A percentile compares a stretch with the other conserved stretches of the same genome.
These are phyloP conservation scores for Calonectria pseudoturangicola DNA, from an alignment of 2,329 filamentous ascomycete species.

Conservation along the genomic window DNA sequence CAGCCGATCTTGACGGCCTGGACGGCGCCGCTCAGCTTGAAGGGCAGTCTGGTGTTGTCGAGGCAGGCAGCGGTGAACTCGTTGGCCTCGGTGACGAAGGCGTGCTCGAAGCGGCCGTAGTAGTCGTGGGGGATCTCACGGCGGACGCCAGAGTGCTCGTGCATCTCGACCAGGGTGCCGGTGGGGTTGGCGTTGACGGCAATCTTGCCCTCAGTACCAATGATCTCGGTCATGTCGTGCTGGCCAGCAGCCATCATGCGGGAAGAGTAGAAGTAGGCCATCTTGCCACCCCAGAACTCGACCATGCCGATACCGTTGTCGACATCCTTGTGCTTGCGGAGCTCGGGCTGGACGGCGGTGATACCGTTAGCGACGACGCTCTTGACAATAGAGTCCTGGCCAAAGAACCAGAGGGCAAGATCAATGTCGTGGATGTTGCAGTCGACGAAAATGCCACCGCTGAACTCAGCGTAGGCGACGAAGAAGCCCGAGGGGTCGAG, in stretches of 20 bases:
- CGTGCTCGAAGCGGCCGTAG: conserved; percentile 77
- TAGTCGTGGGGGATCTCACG: conserved; percentile 77
- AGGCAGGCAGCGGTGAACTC: conserved; percentile 78
- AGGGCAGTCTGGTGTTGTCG: conserved; percentile 73
- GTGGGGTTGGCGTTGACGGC: conserved; percentile 76
- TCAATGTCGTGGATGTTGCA: conserved; percentile 81
- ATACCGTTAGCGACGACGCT: conserved; percentile 57
- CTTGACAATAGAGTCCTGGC: conserved; percentile 57
- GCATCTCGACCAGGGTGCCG: conserved; percentile 72
- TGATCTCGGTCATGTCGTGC: conserved; percentile 80
- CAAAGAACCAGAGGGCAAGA: conserved; percentile 59
- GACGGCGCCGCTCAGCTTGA: conserved; percentile 75
- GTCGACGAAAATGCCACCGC: conserved; percentile 82
- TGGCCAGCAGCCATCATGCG: conserved; percentile 84
- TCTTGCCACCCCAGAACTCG: conserved; percentile 79
- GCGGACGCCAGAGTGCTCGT: conserved; percentile 69
- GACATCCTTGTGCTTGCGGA: conserved; percentile 57
- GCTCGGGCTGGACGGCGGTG: conserved; percentile 57
- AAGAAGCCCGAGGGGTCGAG: conserved; percentile 81
- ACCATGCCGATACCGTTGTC: conserved; percentile 71
- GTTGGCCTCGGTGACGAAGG: conserved; percentile 78
- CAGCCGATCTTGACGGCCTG: conserved; percentile 77
- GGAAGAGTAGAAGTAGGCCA: conserved; percentile 79
- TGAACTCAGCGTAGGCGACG: conserved; percentile 79
- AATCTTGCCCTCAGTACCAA: conserved; percentile 80